Percentiles rank a stretch among this genome's conserved stretches.
phyloP scores from a whole-genome alignment of 495 filamentous ascomycete genomes.

The Penicillium herquei region DNA sequence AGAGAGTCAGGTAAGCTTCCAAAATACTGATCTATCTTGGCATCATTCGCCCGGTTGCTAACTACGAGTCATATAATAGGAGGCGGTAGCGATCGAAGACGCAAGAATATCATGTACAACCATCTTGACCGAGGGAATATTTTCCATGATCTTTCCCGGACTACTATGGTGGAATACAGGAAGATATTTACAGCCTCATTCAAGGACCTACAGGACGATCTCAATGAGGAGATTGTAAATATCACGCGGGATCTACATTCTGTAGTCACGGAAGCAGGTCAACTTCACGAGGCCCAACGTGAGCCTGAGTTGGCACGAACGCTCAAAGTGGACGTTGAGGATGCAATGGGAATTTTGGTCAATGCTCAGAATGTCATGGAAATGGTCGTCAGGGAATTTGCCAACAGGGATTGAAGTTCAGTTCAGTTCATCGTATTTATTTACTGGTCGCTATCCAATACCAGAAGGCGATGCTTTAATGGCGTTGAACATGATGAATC shows the following conservation, averaged over 20 bases:
- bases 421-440: too few species aligned
- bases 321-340: not conserved
- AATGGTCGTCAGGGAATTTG: too few species aligned
- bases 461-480: too few species aligned
- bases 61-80: too few species aligned
- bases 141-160: too few species aligned
- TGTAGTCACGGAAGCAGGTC: not conserved
- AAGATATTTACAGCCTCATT: not conserved
- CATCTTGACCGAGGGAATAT: not conserved
- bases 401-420: too few species aligned
- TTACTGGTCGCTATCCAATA: too few species aligned
- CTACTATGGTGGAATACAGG: not conserved
- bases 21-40: too few species aligned
- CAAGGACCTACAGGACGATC: not conserved
- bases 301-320: not conserved
- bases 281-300: not conserved
- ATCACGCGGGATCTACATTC: slow-evolving; percentile 1
- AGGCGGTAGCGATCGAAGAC: not conserved
- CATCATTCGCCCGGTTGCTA: too few species aligned
- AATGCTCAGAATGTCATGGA: not conserved
- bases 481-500: too few species aligned
- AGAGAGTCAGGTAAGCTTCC: not conserved
- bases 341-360: not conserved
- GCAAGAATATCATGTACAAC: slow-evolving; percentile 3
- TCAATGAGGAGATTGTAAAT: not conserved